These are phyloP conservation scores for Suhomyces sp. DNA, from an alignment of 805 yeast genomes.

Conservation along the genomic window DNA sequence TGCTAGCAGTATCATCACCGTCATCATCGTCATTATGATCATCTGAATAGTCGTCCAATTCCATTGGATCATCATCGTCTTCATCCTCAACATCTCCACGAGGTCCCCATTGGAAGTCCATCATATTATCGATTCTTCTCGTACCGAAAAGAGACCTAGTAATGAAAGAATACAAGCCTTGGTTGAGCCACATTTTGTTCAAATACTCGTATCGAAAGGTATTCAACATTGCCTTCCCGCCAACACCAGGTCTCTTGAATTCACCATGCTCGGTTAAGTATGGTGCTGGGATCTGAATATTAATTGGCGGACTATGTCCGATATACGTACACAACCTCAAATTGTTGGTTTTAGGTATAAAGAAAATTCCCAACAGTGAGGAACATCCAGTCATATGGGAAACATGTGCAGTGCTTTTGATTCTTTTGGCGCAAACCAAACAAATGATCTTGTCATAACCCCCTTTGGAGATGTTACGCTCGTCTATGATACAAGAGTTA, in stretches of 20 bases:
- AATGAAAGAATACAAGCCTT: constrained; percentile 43
- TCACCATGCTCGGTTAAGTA: constrained; percentile 77
- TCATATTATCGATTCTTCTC: neutral
- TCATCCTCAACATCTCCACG: constrained; percentile 4
- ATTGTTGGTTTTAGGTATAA: constrained; percentile 22
- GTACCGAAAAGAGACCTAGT: constrained; percentile 2
- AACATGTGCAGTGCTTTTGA: constrained; percentile 17
- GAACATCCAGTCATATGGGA: constrained; percentile 28
- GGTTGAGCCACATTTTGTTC: constrained; percentile 60
- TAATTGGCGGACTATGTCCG: constrained; percentile 21
- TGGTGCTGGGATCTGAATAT: constrained; percentile 54
- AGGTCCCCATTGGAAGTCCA: constrained; percentile 2
- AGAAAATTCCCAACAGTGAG: constrained; percentile 11
- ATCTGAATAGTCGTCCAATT: constrained; percentile 1
- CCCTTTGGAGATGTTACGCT: constrained; percentile 13
- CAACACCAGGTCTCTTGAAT: constrained; percentile 53
- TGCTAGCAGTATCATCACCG: neutral
- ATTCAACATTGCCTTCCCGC: constrained; percentile 57
- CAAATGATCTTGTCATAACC: constrained; percentile 28
- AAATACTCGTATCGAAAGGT: constrained; percentile 52
- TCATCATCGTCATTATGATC: constrained; percentile 1
- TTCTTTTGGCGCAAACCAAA: constrained; percentile 31
- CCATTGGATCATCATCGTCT: constrained; percentile 1
- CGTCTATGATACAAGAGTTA: constrained; percentile 24
- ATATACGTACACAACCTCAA: constrained; percentile 23